phyloP scores from a whole-genome alignment of 768 basidiomycete genomes.

The Leccinum boreale region DNA sequence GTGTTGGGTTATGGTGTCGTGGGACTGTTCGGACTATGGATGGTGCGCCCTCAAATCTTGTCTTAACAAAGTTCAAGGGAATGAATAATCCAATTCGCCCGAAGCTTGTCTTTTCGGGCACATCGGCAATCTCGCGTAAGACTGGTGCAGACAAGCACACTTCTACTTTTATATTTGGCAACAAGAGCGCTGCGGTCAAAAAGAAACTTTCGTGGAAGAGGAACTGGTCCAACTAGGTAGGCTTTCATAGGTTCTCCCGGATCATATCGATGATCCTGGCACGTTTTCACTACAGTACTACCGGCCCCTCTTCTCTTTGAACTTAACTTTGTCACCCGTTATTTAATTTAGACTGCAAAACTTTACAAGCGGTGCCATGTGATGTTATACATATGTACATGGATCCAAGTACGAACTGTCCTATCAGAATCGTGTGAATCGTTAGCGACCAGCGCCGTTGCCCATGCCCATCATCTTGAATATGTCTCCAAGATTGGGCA shows the following conservation, averaged over 20 bases:
- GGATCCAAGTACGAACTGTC: conserved; percentile 10
- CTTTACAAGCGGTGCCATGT: conserved; percentile 17
- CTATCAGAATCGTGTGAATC: conserved; percentile 4
- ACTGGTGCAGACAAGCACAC: conserved; percentile 84
- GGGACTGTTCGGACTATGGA: conserved; percentile 69
- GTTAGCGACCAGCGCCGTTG: conserved; percentile 36
- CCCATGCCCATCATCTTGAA: conserved; percentile 90
- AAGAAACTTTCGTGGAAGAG: conserved; percentile 54
- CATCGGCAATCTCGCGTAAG: conserved; percentile 56
- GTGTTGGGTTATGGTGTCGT: conserved; percentile 48
- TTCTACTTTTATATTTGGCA: conserved; percentile 76
- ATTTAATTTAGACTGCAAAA: conserved; percentile 15
- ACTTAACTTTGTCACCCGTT: conserved; percentile 29
- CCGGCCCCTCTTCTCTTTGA: conserved; percentile 9
- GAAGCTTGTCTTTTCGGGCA: conserved; percentile 61
- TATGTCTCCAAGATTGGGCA: conserved; percentile 74
- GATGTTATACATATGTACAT: conserved; percentile 10
- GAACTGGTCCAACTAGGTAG: conserved; percentile 29
- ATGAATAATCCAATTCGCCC: conserved; percentile 12
- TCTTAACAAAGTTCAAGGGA: conserved; percentile 7
- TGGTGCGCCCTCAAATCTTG: conserved; percentile 43
- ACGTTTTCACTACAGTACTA: conserved; percentile 4
- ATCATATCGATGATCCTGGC: conserved; percentile 11
- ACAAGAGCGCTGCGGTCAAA: conserved; percentile 58
- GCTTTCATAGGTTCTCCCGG: conserved; percentile 16